phyloP scores from a whole-genome alignment of 441 rosid genomes.

The Pelargonium cotyledonis region DNA sequence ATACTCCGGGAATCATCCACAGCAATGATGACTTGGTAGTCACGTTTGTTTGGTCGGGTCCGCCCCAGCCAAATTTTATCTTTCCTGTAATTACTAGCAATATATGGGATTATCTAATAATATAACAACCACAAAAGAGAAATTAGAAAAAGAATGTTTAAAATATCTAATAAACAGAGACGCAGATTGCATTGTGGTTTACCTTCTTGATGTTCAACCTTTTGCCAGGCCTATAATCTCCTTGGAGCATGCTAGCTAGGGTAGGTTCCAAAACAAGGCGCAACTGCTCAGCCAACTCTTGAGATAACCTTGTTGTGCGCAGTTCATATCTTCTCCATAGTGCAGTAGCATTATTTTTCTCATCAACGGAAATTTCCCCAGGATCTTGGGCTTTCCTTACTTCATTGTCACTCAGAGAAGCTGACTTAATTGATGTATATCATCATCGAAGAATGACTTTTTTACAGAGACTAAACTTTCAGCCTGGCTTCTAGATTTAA shows the following conservation, averaged over 20 bases:
- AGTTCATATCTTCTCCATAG: conserved; percentile 83
- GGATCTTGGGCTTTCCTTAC: conserved; percentile 33
- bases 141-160: not conserved
- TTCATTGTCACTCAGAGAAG: conserved; percentile 41
- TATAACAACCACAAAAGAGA: conserved; percentile 8
- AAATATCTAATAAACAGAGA: not conserved
- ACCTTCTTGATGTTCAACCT: conserved; percentile 97
- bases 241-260: conserved; percentile 87
- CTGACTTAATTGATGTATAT: conserved; percentile 25
- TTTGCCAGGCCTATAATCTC: conserved; percentile 93
- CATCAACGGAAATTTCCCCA: conserved; percentile 39
- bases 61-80: conserved; percentile 96
- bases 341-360: conserved; percentile 39
- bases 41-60: conserved; percentile 88
- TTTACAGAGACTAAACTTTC: conserved; percentile 54
- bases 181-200: not conserved
- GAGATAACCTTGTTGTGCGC: conserved; percentile 69
- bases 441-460: conserved; percentile 40
- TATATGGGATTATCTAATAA: conserved; percentile 72
- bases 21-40: conserved; percentile 87
- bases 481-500: conserved; percentile 26
- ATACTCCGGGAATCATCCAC: conserved; percentile 95
- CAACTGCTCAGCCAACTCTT: conserved; percentile 90
- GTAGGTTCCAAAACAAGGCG: conserved; percentile 94
- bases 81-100: conserved; percentile 88